Conservation (phyloP, 371 early-diverging fungal species). For the Rhizopus sp. region DNA sequence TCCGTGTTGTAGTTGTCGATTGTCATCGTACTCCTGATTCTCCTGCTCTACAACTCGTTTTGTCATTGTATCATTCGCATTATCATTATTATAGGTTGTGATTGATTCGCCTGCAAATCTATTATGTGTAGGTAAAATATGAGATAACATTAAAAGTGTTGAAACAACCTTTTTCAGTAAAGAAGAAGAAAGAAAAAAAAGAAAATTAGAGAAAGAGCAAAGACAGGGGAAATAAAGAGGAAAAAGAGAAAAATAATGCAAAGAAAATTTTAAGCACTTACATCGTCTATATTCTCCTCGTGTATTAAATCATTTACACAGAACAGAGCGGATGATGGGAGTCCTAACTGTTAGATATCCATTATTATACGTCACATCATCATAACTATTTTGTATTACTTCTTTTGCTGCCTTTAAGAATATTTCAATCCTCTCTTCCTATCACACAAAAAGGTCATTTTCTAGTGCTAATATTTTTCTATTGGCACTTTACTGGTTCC, state of each 20-base stretch:
- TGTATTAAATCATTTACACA: constrained; percentile 29
- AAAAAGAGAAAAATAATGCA: constrained; percentile 7
- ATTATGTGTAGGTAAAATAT: not conserved
- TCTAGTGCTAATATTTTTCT: not conserved
- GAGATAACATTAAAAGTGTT: not conserved
- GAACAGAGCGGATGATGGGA: constrained; percentile 29
- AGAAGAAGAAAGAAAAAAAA: not conserved
- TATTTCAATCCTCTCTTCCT: constrained; percentile 27
- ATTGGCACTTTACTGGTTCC: not conserved
- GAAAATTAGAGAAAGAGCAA: not conserved
- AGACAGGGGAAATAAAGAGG: constrained; percentile 2
- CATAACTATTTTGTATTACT: constrained; percentile 14
- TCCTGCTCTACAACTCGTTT: constrained; percentile 1
- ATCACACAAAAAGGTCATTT: not conserved
- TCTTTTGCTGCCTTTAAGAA: constrained; percentile 29
- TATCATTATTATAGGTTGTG: not conserved
- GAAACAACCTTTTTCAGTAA: not conserved
- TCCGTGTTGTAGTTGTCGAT: not conserved
- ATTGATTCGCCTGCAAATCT: not conserved
- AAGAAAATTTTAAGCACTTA: constrained; percentile 17
- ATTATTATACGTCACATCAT: not conserved
- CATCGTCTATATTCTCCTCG: constrained; percentile 32
- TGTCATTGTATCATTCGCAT: not conserved
- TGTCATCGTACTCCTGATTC: not conserved
- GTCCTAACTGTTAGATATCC: constrained; percentile 24